Base-by-base conservation (phyloP, 2,329 filamentous ascomycete genomes). In the Curvularia hawaiiensis region DNA sequence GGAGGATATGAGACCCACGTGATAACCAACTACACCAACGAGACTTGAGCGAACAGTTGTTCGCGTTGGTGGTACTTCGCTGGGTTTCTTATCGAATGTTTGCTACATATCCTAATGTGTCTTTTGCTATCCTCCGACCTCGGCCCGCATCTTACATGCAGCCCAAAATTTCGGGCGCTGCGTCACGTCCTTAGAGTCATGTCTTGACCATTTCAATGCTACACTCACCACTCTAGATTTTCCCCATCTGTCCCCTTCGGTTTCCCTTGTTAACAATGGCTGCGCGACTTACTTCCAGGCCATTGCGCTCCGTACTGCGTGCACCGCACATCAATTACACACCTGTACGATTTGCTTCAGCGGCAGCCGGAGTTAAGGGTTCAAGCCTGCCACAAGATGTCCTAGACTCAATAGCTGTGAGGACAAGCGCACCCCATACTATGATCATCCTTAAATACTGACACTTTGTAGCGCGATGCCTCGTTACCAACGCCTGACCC, bases 401-500 rank as follows among this genome's bases (percentile, higher is more conserved):
- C 39, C 75, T 76, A 58, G 71, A 78, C 60, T 75, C 76, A 50
- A 79, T 80, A 65, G 70, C 76, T 54, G 78, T 79, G 67, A 38
- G 64, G 60, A 55, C 5, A 47, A 18, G 7, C 4, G 8, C 6
- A 14, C 28, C 40, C 0, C 7, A 16, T 16, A 47, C 2, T 16
- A 22, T n/a, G 11, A 4, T 2, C 9, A 18, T n/a, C 28, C n/a
- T 18, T 3, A 7, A 35, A 11, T 47, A 38, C 64, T 73, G 24
- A 72, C 33, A 9, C 0, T 6, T 8, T 9, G 26, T 41, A 77
- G 75, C 70, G 70, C 48, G 72, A 75, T 45, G 60, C 72, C 5
- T 61, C 64, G 30, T 66, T 89, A 12, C 82, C 89, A 10, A 91
- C 89, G 65, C 84, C 90, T 48, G 92, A 96, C 71, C 91, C 92